Conservation (phyloP, 768 basidiomycete genomes). For the Trametes meyenii region DNA sequence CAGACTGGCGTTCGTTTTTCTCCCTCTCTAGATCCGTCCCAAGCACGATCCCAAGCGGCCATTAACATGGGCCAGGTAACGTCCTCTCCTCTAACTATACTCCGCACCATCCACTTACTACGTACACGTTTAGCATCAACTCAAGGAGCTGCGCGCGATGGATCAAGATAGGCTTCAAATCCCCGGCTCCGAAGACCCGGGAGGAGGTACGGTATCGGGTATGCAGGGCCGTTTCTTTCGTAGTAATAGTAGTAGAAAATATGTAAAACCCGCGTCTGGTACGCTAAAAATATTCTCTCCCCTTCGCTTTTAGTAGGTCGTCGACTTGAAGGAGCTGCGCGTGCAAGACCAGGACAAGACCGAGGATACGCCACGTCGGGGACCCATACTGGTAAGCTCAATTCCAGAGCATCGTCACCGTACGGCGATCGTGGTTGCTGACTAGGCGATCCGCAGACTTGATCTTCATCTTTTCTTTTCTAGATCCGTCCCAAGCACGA, state of each 20-base stretch:
- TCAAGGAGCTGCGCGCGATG: conserved; percentile 5
- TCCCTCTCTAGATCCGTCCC: too few species aligned
- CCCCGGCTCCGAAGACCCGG: background rate
- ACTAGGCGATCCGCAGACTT: too few species aligned
- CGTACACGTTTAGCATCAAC: background rate
- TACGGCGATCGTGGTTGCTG: too few species aligned
- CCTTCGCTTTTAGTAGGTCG: background rate
- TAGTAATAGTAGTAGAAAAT: too few species aligned
- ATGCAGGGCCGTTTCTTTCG: background rate
- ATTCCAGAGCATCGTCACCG: too few species aligned
- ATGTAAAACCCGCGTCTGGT: background rate
- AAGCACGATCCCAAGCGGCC: too few species aligned
- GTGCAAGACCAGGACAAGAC: background rate
- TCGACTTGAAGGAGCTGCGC: conserved; percentile 2
- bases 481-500: too few species aligned
- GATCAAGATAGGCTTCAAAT: background rate
- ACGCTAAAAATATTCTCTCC: background rate
- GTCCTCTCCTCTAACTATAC: background rate
- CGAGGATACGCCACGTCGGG: too few species aligned
- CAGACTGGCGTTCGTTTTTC: too few species aligned
- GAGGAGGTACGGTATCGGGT: background rate
- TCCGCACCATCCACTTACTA: background rate
- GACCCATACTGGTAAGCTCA: too few species aligned
- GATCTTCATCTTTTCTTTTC: too few species aligned
- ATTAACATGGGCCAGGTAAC: too few species aligned